These are phyloP conservation scores for Rhynchospora breviuscula DNA, from an alignment of 176 grass and related monocot species.

Conservation along the genomic window DNA sequence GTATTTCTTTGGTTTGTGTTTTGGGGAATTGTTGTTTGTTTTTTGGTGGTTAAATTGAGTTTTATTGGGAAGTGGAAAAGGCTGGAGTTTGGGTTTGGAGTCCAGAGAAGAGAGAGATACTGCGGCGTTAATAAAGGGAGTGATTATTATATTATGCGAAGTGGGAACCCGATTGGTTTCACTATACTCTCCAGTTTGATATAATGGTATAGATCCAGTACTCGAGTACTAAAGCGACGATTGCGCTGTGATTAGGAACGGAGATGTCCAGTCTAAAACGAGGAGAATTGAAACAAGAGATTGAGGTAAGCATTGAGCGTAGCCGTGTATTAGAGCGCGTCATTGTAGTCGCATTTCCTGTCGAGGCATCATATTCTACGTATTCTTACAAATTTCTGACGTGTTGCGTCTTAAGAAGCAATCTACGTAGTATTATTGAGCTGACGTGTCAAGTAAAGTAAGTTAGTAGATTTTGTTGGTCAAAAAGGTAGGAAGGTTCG, in stretches of 20 bases:
- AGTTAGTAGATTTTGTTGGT: background rate
- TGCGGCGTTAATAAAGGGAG: conserved; percentile 33
- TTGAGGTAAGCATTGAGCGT: background rate
- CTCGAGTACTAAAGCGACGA: too few relatives aligned
- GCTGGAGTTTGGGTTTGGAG: conserved; percentile 5
- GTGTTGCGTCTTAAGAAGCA: background rate
- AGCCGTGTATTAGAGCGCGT: background rate
- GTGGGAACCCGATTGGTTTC: background rate
- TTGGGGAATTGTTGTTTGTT: background rate
- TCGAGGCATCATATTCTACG: background rate
- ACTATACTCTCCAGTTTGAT: background rate
- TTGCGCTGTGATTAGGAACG: background rate
- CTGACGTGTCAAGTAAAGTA: background rate
- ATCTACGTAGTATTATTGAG: background rate
- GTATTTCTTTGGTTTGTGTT: background rate
- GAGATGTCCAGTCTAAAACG: background rate
- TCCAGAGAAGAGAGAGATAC: background rate
- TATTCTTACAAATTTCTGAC: background rate
- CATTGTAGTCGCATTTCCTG: background rate
- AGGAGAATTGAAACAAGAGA: background rate
- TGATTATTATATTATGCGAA: background rate
- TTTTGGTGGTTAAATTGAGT: background rate
- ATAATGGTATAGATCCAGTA: background rate
- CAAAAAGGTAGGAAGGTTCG: background rate
- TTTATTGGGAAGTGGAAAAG: conserved; percentile 13